These are phyloP conservation scores for Blastomyces gilchristii DNA, from an alignment of 2,329 filamentous ascomycete genomes.

Conservation along the genomic window DNA sequence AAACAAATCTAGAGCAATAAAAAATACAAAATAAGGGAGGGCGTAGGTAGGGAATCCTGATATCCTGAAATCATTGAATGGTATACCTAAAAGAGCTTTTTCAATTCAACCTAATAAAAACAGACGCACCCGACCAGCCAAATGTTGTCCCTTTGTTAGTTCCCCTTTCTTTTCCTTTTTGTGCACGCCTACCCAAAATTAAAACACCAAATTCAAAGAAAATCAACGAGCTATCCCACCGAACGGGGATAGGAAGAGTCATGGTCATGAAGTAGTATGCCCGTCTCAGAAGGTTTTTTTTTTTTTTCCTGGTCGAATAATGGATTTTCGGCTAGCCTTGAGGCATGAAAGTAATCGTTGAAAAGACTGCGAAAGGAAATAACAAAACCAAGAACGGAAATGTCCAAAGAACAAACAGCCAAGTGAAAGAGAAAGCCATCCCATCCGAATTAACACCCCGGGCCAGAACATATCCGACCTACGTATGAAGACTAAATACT, in stretches of 20 bases:
- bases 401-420: neutral
- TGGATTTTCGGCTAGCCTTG: neutral
- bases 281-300: neutral
- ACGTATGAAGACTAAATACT: neutral
- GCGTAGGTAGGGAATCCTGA: neutral
- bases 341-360: neutral
- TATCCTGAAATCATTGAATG: neutral
- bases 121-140: neutral
- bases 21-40: neutral
- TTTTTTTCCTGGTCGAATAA: neutral
- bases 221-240: neutral
- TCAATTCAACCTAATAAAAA: neutral
- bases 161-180: neutral
- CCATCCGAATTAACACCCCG: neutral
- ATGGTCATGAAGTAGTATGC: neutral
- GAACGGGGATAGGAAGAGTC: neutral
- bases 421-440: neutral
- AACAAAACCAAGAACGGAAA: neutral
- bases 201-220: neutral
- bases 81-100: neutral
- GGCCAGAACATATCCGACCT: neutral
- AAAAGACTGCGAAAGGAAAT: neutral
- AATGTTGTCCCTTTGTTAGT: neutral
- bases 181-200: neutral
- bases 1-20: neutral